Base-by-base conservation (phyloP, 2,329 filamentous ascomycete genomes). In the Xenosphaeropsis pyriputrescens region DNA sequence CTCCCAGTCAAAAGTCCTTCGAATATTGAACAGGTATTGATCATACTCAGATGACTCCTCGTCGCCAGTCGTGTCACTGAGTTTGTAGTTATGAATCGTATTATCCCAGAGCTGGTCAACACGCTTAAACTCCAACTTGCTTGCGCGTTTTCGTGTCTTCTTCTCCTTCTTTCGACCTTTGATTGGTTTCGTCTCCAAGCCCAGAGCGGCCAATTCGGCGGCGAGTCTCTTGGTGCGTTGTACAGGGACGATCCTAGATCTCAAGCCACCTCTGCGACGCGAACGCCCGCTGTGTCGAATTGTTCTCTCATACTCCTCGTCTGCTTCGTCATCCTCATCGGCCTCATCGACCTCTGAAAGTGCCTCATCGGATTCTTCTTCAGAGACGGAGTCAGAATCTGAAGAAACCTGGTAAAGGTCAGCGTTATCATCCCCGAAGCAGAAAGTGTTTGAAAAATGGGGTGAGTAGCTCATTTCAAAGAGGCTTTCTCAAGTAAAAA, bases 1-100 rank as follows among this genome's bases (percentile, higher is more conserved):
- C 47, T 91, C 82, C 73, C 74, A 85, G 55, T 88, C 79, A 54
- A 94, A 93, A 12, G 73, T 79, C 39, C 86, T 72, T 13, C 84
- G 75, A 13, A 94, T 81, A 17, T 85, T 83, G 55, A 94, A 93
- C 19, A 85, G 68, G 54, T 79, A 91, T 42, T 82, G 75, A 42
- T 88, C 77, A 55, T 85, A 88, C 46, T 82, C 72, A 38, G 74
- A 68, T 18, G 60, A 61, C 40, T 73, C 71, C n/a, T 70, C 65
- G 36, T 77, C 72, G 39, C 76, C 67, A 3, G 71, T 65, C 11
- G 74, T 80, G 49, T 80, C 76, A n/a, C 70, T 75, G 29, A 79
- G 65, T 51, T 77, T 78, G 61, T 73, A 81, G 47, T 77, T 72
- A 53, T 78, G 72, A 34, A 72, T 71, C 3, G 59, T 68, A 41